phyloP scores from a whole-genome alignment of 441 rosid genomes.

The Bocquillonia castaneifolia region DNA sequence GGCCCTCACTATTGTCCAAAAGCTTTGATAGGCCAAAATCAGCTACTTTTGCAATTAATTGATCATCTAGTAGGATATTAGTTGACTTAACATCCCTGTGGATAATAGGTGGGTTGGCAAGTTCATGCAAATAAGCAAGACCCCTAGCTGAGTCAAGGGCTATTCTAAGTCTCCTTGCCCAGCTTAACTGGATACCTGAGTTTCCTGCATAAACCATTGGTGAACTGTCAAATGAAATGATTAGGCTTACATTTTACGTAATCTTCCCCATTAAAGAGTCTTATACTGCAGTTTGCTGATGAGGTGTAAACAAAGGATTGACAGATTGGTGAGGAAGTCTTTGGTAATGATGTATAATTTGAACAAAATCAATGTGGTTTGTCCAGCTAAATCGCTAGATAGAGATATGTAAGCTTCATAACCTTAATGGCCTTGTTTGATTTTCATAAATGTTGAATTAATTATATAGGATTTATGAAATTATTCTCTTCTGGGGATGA shows the following conservation, averaged over 20 bases:
- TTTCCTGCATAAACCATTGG: slow-evolving; percentile 41
- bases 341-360: too few species aligned
- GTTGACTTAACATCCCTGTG: slow-evolving; percentile 66
- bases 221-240: not conserved
- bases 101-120: slow-evolving; percentile 67
- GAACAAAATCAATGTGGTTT: too few species aligned
- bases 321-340: too few species aligned
- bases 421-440: too few species aligned
- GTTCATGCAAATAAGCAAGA: slow-evolving; percentile 65
- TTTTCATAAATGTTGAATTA: too few species aligned
- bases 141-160: slow-evolving; percentile 63
- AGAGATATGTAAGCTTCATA: too few species aligned
- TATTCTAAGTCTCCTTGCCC: slow-evolving; percentile 59
- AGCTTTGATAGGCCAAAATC: slow-evolving; percentile 79
- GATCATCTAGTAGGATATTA: slow-evolving; percentile 60
- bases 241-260: too few species aligned
- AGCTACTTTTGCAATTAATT: slow-evolving; percentile 63
- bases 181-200: slow-evolving; percentile 53
- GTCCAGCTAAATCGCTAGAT: too few species aligned
- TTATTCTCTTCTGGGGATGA: too few species aligned
- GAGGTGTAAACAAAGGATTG: too few species aligned
- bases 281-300: not conserved
- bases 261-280: too few species aligned
- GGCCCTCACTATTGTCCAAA: slow-evolving; percentile 40
- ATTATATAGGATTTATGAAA: too few species aligned